Base-by-base conservation (phyloP, 441 rosid genomes). In the Cnidoscolus chayamansa region DNA sequence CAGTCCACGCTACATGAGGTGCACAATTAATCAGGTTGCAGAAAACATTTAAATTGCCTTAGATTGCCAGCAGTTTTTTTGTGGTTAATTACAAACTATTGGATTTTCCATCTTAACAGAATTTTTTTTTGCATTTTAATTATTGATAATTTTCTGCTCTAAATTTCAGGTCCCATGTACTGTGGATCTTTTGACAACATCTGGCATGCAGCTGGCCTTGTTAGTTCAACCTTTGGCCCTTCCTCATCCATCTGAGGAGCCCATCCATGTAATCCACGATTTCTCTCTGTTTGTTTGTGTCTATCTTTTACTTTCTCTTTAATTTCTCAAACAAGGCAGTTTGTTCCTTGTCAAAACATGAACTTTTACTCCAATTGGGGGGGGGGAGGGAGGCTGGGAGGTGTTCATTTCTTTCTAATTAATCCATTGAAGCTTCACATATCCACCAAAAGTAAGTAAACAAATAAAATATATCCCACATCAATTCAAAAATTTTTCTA, bases 181-280 rank as follows among this genome's bases (percentile, higher is more conserved):
- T 49, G 87, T 63, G 80, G 94, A 89, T 78, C 88, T 89, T 67
- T 77, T 89, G 81, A 77, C 84, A 32, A 84, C 92, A 19, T 88
- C 94, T 20, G 88, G 84, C 70, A 87, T 89, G 94, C 92, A 85
- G 72, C 78, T 89, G 79, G 86, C 92, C 47, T 78, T 89, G 78
- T 68, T 88, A 65, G 85, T 89, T 63, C 92, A 88, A 69, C 94
- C 94, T 56, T 73, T 89, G 77, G 94, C 90, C 57, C 90, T 89
- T 84, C 85, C 87, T 71, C 89, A 84, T 85, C 88, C 89, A 75
- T 83, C 89, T 53, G 94, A 89, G 81, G 94, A 89, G 78, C 88
- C 92, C 30, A 76, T 89, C 66, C 92, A 86, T 75, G 95, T 85
- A 84, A 72, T 59, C n/a, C 30, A 37, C 68, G 11, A 71, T 40